Base-by-base conservation (phyloP, 805 yeast species). In the Candida ipomoeae region DNA sequence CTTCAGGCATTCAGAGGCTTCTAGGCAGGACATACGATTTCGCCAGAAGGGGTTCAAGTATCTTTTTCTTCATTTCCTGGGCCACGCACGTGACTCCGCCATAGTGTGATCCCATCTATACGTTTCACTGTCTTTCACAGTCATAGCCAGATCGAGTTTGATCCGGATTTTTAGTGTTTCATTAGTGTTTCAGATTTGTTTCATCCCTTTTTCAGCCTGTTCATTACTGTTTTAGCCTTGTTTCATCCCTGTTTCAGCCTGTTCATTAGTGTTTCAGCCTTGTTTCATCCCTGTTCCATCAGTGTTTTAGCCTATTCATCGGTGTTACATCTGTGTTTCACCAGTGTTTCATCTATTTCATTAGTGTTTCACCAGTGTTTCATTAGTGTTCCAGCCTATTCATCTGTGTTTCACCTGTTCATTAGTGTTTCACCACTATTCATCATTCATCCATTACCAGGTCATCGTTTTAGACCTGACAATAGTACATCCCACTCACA, bases 261-360 rank as follows among this genome's bases (percentile, higher is more conserved):
- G 14, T 13, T 37, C 40, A 6, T 37, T 8, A 2, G 26, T 26
- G 29, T 26, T 8, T 26, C 11, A 26, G 8, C 10, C 10, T 4
- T 26, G 29, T 26, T 26, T 26, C 29, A 26, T 4, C 4, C 8
- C 7, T 23, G 26, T 23, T 23, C 7, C 41, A 89, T 91, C 2
- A 7, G 10, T 23, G 29, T 8, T 23, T 23, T 10, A 26, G 10
- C 23, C 23, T 21, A 21, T 21, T 21, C 23, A 6, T 21, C 5
- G 5, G 23, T 21, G 23, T 21, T 21, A 5, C 23, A 21, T 21
- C 23, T 1, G 7, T 21, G 23, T 21, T 21, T 21, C 23, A n/a
- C n/a, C n/a, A 21, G 23, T 21, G 23, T 6, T 21, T 21, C 23
- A 21, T 21, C 23, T 21, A 6, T 21, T 21, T n/a, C n/a, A n/a